Base-by-base conservation (phyloP, 164 flowering plant genomes). In the Macadamia tetraphylla region DNA sequence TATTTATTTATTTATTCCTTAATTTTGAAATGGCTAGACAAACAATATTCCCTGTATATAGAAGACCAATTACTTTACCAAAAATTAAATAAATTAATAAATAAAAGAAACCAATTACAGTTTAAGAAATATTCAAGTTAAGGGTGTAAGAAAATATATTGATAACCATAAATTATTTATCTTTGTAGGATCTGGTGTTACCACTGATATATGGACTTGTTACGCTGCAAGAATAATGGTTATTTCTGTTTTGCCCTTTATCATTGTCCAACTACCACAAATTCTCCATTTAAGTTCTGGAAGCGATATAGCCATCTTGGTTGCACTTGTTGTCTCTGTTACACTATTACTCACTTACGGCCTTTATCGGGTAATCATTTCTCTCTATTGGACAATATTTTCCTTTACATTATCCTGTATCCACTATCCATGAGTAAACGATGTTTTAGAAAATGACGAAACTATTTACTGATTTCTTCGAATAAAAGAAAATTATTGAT, bases 151-250 rank as follows among this genome's bases (percentile, higher is more conserved):
- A 84, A 94, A 17, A 49, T 10, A 97, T 77, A 29, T 81, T 94
- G 51, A 97, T 97, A 62, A 81, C 92, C 60, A 84, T 86, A 73
- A 87, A 88, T 67, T 97, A 90, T 81, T 73, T 78, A 7, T 85
- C 88, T 87, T 90, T 97, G 58, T 78, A 89, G 73, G 83, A 11
- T 53, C 57, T 53, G 57, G 57, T 53, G 15, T 53, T 53, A 53
- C 17, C 14, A 53, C 57, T 53, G 57, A 53, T 53, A 53, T 53
- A 1, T 53, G 57, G 57, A 53, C 57, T 53, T 12, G 17, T 17
- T 53, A 87, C 81, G 86, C 92, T 70, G 96, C 94, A 59, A 85
- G 81, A 66, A 90, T 92, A 64, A 90, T 94, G 99, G 86, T 76
- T 70, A 49, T 89, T 62, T 94, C 99, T 65, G 81, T 94, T 29